Base-by-base conservation (phyloP, 768 basidiomycete species). In the Mycena rebaudengoi region DNA sequence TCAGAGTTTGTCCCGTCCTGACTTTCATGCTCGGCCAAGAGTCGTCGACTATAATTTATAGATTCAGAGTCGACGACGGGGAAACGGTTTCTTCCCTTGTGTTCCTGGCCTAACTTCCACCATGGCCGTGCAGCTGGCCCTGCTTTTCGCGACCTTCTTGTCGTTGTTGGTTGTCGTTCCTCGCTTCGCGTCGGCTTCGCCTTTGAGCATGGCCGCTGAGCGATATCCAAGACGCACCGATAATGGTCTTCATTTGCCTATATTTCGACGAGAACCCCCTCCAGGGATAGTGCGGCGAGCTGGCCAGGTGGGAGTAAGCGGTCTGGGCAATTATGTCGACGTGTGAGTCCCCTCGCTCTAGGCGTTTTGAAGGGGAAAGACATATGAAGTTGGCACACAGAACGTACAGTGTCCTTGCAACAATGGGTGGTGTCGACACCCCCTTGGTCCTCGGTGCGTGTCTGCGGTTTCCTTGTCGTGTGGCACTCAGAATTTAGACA, bases 271-370 rank as follows among this genome's bases (percentile, higher is more conserved):
- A 40, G 70, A 71, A 58, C n/a, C n/a, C n/a, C 40, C 64, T 20
- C 53, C 56, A 1, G 49, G 62, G 26, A 33, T 73, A 52, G 62
- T 63, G 54, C 71, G 74, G 43, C 77, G 81, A 11, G 53, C 32
- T 39, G 78, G 71, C 1, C 54, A 70, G 75, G 74, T 74, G 5
- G 80, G 77, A 14, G 75, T 77, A 12, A 82, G 84, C 41, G 87
- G 89, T 2, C 74, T 91, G 29, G 89, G 90, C 4, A 85, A 91
- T 69, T 85, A 77, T 63, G 57, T 82, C 25, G 90, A 92, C 73
- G 78, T 89, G 91, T 91, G 72, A 75, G 83, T 78, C 7, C 21
- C 50, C 43, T 7, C 21, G 20, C 21, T 32, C 32, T 58, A 14
- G 20, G 25, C 21, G 32, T 29, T 5, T 16, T 7, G 21, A 32